These are phyloP conservation scores for Annulohypoxylon moriforme DNA, from an alignment of 495 filamentous ascomycete genomes.

Conservation along the genomic window DNA sequence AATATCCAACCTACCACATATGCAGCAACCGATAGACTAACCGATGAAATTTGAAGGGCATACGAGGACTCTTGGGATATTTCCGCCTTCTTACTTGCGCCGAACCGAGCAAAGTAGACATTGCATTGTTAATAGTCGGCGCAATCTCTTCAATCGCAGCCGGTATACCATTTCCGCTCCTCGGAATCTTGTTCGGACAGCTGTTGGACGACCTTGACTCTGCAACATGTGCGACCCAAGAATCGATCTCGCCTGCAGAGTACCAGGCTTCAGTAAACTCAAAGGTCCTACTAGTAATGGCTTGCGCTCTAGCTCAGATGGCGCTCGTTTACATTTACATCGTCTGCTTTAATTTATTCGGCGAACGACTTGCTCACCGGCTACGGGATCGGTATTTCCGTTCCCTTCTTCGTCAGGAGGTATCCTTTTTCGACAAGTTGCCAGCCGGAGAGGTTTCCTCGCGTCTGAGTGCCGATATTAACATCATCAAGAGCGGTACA, in stretches of 20 bases:
- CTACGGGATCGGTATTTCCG: conserved; percentile 69
- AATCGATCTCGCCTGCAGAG: conserved; percentile 29
- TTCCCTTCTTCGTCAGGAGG: conserved; percentile 68
- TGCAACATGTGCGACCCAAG: conserved; percentile 59
- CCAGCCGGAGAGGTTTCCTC: conserved; percentile 71
- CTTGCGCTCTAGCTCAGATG: conserved; percentile 71
- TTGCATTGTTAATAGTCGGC: conserved; percentile 62
- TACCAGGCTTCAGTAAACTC: conserved; percentile 61
- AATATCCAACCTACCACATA: background rate
- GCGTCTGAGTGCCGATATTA: conserved; percentile 69
- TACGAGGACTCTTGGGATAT: conserved; percentile 47
- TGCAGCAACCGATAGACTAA: background rate
- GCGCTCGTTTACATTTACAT: conserved; percentile 67
- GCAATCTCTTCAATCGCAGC: conserved; percentile 67
- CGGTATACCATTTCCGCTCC: conserved; percentile 74
- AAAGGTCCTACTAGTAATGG: conserved; percentile 71
- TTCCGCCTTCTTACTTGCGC: conserved; percentile 52
- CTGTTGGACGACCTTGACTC: conserved; percentile 74
- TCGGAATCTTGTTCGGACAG: conserved; percentile 75
- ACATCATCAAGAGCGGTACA: conserved; percentile 70
- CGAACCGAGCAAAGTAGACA: conserved; percentile 56
- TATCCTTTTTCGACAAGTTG: conserved; percentile 69
- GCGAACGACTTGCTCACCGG: conserved; percentile 70
- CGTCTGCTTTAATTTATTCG: conserved; percentile 69
- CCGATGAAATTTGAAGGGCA: conserved; percentile 21